These are phyloP conservation scores for Cutaneotrichosporon sp. DNA, from an alignment of 1,284 basidiomycete genomes.

Conservation along the genomic window DNA sequence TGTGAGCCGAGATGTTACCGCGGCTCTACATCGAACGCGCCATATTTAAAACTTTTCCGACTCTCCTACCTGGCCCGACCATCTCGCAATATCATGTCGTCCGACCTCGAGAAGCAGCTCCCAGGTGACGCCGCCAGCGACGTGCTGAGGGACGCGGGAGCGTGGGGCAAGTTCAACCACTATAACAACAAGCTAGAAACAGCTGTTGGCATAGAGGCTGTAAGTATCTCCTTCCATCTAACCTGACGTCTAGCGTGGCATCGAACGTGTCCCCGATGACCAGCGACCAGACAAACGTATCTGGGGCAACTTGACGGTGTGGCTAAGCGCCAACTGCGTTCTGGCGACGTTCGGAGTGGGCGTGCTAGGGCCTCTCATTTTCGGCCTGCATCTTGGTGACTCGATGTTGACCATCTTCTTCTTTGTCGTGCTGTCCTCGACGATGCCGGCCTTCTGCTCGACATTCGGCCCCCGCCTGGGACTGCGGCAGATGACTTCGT, in stretches of 20 bases:
- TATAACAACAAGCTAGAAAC: conserved; percentile 25
- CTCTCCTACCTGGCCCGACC: too few species aligned
- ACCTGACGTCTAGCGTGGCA: conserved; percentile 28
- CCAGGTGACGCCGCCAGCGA: too few species aligned
- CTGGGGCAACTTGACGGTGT: conserved; percentile 28
- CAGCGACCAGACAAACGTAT: conserved; percentile 28
- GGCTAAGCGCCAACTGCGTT: conserved; percentile 37
- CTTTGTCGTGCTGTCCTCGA: conserved; percentile 25
- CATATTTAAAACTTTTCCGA: too few species aligned
- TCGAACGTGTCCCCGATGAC: conserved; percentile 35
- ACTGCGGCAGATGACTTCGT: conserved; percentile 48
- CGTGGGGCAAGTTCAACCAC: too few species aligned
- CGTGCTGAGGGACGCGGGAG: too few species aligned
- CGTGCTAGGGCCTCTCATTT: conserved; percentile 31
- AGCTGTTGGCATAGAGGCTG: conserved; percentile 36
- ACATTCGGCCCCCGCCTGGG: conserved; percentile 42
- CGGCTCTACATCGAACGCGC: too few species aligned
- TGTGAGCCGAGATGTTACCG: too few species aligned
- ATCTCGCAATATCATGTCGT: too few species aligned
- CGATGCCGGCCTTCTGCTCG: conserved; percentile 33
- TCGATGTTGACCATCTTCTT: conserved; percentile 37
- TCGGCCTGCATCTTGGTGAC: conserved; percentile 34
- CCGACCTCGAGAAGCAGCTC: too few species aligned
- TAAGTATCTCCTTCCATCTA: conserved; percentile 11
- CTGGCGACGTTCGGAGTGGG: conserved; percentile 37